Evolutionary conservation across 148 eudicot genomes (phyloP).

Genomic region (Nyssa sinensis): DNA sequence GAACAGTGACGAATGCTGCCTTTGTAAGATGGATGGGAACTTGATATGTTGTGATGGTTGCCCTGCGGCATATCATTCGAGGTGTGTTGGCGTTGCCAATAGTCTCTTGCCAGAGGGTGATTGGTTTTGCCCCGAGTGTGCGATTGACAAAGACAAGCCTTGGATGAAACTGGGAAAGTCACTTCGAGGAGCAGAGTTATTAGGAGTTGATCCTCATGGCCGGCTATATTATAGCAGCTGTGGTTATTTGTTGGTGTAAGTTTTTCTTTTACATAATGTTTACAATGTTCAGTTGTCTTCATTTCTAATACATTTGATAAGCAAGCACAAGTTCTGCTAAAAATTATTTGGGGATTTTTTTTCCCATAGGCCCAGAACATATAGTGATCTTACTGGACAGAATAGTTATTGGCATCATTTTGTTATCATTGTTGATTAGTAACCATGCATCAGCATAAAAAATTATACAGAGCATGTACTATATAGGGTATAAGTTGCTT

Average conservation of each 20-base stretch:
- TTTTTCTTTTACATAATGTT: slow-evolving; percentile 18
- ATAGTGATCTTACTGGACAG: neutral
- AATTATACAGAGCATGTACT: neutral
- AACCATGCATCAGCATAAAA: neutral
- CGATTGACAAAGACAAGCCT: slow-evolving; percentile 42
- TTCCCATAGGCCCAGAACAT: neutral
- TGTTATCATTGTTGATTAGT: neutral
- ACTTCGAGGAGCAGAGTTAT: slow-evolving; percentile 79
- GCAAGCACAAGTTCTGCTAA: too few relatives aligned
- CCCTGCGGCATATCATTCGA: slow-evolving; percentile 91
- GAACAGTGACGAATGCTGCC: slow-evolving; percentile 94
- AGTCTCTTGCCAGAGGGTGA: slow-evolving; percentile 88
- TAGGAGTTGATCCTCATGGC: slow-evolving; percentile 81
- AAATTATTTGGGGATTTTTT: too few relatives aligned
- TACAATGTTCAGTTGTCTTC: neutral
- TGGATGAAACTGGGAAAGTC: slow-evolving; percentile 55
- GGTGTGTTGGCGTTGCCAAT: slow-evolving; percentile 79
- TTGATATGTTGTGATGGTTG: slow-evolving; percentile 98
- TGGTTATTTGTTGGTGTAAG: slow-evolving; percentile 97
- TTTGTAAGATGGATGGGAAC: slow-evolving; percentile 94
- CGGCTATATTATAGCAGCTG: slow-evolving; percentile 65
- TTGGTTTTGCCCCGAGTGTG: slow-evolving; percentile 96
- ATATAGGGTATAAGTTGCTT: neutral
- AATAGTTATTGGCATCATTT: neutral
- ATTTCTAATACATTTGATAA: too few relatives aligned